Conservation (phyloP, 176 grass and related monocot species). For the Rhynchospora breviuscula region DNA sequence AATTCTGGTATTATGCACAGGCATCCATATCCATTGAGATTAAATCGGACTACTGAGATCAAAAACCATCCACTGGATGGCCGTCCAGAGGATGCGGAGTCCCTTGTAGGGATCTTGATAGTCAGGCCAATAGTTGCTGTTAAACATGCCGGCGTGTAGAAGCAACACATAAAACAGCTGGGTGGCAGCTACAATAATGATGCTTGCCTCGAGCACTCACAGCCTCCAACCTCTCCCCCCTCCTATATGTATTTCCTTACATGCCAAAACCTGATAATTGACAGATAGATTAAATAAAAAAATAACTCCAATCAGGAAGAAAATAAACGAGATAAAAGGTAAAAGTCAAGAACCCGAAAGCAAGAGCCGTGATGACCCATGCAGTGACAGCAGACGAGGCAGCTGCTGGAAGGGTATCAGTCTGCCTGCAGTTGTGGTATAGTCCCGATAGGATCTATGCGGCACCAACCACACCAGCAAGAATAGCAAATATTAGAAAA, state of each 20-base stretch:
- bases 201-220: constrained; percentile 43
- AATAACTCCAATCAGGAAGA: background rate
- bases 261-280: constrained; percentile 40
- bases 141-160: constrained; percentile 42
- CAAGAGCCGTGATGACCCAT: constrained; percentile 63
- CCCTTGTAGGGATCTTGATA: constrained; percentile 19
- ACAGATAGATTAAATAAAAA: background rate
- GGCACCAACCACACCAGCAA: constrained; percentile 61
- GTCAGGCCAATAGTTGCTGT: constrained; percentile 34
- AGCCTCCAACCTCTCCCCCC: constrained; percentile 50
- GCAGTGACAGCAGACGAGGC: constrained; percentile 44
- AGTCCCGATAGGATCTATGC: constrained; percentile 43
- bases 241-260: constrained; percentile 47
- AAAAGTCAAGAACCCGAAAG: constrained; percentile 44
- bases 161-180: constrained; percentile 49
- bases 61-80: too few species aligned
- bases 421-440: constrained; percentile 58
- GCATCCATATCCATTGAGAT: too few species aligned
- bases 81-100: too few species aligned
- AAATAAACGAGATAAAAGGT: background rate
- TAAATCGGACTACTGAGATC: too few species aligned
- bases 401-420: constrained; percentile 43
- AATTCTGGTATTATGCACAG: too few species aligned
- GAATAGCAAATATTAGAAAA: constrained; percentile 65
- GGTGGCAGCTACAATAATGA: constrained; percentile 38